Conservation (phyloP, 2,329 filamentous ascomycete species). For the Lomentospora prolificans region DNA sequence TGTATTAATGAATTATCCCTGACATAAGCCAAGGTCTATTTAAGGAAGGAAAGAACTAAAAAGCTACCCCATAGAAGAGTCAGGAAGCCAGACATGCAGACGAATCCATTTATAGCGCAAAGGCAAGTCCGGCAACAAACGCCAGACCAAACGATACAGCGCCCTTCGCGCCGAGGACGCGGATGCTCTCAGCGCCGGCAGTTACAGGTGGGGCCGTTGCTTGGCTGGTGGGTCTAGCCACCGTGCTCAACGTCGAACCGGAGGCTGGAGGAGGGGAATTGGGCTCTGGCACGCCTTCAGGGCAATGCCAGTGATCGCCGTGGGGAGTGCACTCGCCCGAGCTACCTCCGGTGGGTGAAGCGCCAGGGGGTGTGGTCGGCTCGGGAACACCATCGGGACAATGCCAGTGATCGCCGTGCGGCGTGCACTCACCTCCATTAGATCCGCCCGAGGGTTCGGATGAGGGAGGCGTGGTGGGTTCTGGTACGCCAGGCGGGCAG, state of each 20-base stretch:
- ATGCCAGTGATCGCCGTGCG: conserved; percentile 12
- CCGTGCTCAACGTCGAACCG: neutral
- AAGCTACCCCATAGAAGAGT: too few relatives aligned
- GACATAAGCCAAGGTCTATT: neutral
- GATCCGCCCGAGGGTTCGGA: neutral
- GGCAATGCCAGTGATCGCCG: conserved; percentile 13
- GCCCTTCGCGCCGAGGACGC: neutral
- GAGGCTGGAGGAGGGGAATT: conserved; percentile 8
- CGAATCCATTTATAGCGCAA: neutral
- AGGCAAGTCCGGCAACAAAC: neutral
- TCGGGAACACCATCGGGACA: conserved; percentile 13
- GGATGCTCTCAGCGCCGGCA: neutral
- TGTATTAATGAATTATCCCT: too few relatives aligned
- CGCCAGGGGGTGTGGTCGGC: conserved; percentile 6
- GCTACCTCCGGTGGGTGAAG: neutral
- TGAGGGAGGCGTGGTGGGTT: conserved; percentile 8
- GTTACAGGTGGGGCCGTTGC: neutral
- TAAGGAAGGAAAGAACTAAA: neutral
- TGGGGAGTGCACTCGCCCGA: conserved; percentile 11
- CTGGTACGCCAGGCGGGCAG: conserved; percentile 13
- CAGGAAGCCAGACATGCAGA: neutral
- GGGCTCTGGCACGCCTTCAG: conserved; percentile 12
- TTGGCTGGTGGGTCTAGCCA: neutral
- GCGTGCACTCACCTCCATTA: conserved; percentile 6
- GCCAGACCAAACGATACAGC: neutral